Base-by-base conservation (phyloP, 768 basidiomycete species). In the Crepidotus variabilis region DNA sequence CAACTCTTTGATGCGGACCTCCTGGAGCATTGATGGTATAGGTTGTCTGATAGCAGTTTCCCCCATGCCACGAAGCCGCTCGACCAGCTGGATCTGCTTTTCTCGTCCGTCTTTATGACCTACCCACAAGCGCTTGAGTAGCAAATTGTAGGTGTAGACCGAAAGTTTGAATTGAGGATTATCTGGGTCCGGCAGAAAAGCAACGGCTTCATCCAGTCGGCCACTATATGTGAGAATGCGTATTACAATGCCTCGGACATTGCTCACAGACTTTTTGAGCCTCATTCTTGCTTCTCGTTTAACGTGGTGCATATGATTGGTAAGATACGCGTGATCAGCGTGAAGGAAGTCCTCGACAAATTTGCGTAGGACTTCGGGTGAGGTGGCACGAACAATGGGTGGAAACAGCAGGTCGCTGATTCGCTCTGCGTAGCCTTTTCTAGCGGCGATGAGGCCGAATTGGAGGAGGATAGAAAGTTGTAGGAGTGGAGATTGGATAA, bases 351-450 rank as follows among this genome's bases (percentile, higher is more conserved):
- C 67, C 8, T 69, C 54, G 33, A 87, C 56, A 61, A 84, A 84
- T 6, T 57, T 58, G 47, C 65, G 57, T 55, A 71, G 69, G 45
- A 71, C 61, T 1, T 68, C 59, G 2, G 71, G 69, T 5, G 65
- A 55, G 2, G 78, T 72, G 64, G 76, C 80, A 20, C 77, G 77
- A 36, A 79, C 68, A 18, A 87, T 65, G 3, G 68, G 65, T 1
- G 75, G 70, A 32, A 82, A 56, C 50, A 70, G 61, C 7, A 61
- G 58, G 4, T 28, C 36, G 28, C 52, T 52, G 18, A 76, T 52
- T 0, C 56, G 43, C 10, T 57, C 36, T 2, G 57, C 57, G 56
- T 74, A 78, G 3, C 79, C 79, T 61, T 79, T 80, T 3, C 58
- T 60, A 3, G 75, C 68, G 46, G 73, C 62, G 21, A 75, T 65